Base-by-base conservation (phyloP, 495 filamentous ascomycete genomes). In the Penicillium samsonianum region DNA sequence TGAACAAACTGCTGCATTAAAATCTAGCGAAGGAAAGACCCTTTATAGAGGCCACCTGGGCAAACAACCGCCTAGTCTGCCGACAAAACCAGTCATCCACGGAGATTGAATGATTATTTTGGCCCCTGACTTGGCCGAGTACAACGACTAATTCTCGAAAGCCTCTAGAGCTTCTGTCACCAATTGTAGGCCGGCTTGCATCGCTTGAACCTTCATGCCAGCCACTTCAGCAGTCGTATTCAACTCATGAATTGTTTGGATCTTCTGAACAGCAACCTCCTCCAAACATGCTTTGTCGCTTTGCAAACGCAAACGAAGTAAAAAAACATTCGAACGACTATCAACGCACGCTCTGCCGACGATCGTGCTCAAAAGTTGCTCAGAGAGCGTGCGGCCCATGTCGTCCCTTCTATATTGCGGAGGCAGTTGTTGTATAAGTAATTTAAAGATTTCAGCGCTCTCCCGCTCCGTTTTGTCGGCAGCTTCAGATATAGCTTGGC, bases 371-470 rank as follows among this genome's bases (percentile, higher is more conserved):
- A 42, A 42, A 22, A 42, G 40, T 22, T 42, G 19, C 40, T 42
- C 19, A 42, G 19, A 42, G n/a, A 42, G 19, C 11, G 19, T 42
- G 10, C 19, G 10, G 40, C 40, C 40, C 10, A 0, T 42, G 1
- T 9, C n/a, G 40, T 42, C 40, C 40, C 40, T 42, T 14, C 3
- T 22, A 42, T 42, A 22, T 42, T 9, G 19, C 19, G 3, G 40
- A 42, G 19, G 40, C 40, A 8, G 40, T 19, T 42, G 3, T 11
- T 42, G 3, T 5, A 42, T 42, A 42, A 47, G 23, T 14, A 47
- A 17, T 47, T 11, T 16, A 26, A 47, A 28, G 6, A 47, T 47
- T 47, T 47, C 25, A 28, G 44, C 44, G 44, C 44, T 47, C 40
- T 42, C 19, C 3, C 17, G 10, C n/a, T 47, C 44, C 4, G 5